Evolutionary conservation across 1,284 basidiomycete genomes (phyloP), one percentile per base, ranked within the genome.

Genomic region (Puccinia brachypodii): DNA sequence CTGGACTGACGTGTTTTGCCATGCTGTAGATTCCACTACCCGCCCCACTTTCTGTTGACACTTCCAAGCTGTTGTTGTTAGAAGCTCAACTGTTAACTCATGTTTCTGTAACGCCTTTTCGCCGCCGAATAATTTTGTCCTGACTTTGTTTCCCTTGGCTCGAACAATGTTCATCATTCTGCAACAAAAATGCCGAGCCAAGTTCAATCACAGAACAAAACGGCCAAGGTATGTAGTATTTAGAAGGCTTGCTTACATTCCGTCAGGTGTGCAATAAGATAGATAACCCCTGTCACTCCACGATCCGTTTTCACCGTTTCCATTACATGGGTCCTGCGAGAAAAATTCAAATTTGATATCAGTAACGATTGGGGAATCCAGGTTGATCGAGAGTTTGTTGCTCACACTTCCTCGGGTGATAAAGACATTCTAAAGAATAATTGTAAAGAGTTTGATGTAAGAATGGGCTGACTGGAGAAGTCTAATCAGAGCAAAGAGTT

Each of bases 131-230:
- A 81, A 50, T 33, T 74, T 53, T 4, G 6, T 47, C 8, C 19
- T 33, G 4, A 53, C 58, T 73, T 81, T 73, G 22, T 81, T 74
- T 74, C 71, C 60, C 58, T 81, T 74, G 31, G 71, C 79, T 62
- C 72, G 79, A 4, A 81, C 69, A 40, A 81, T 74, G 44, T 81
- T 81, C 69, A 74, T 73, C 79, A 81, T 81, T 64, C 79, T 81
- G 56, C 0, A 47, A n/a, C 36, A 42, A 38, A n/a, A 73, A 11
- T 25, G 9, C 53, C 25, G 22, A 56, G n/a, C n/a, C 53, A 62
- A 25, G 40, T 38, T 60, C 16, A 44, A 38, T 42, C 38, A 68
- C 11, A 42, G 44, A 77, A 44, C 2, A 66, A 33, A 40, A 40
- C 11, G 28, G 31, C 25, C 0, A 1, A n/a, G 47, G 47, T 16